Conservation (phyloP, 2,329 filamentous ascomycete genomes). For the Colletotrichum endophyticum region DNA sequence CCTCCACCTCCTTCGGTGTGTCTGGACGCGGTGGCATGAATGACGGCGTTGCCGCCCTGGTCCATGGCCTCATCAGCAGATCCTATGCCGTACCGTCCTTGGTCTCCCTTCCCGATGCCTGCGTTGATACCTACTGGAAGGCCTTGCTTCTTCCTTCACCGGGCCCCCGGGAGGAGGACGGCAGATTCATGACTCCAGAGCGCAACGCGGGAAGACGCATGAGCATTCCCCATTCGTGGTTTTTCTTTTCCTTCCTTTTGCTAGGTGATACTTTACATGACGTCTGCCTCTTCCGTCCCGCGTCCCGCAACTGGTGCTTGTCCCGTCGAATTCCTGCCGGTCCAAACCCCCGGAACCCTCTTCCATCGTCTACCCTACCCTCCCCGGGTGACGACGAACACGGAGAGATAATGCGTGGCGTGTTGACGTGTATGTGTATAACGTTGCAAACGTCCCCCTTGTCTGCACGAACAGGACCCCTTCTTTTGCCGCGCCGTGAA, state of each 20-base stretch:
- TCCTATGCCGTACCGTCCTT: background rate
- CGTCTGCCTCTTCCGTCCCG: background rate
- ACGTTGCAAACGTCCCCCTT: background rate
- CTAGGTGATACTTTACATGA: background rate
- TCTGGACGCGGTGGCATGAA: background rate
- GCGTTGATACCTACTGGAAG: background rate
- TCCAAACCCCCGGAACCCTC: background rate
- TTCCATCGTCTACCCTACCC: background rate
- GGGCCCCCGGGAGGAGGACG: background rate
- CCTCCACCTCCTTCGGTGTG: background rate
- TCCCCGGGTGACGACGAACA: background rate
- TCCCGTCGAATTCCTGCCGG: background rate
- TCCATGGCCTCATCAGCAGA: slow-evolving; percentile 5
- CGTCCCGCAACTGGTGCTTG: background rate
- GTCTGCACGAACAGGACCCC: background rate
- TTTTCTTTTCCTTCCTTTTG: background rate
- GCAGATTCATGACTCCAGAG: slow-evolving; percentile 1
- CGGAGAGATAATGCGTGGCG: background rate
- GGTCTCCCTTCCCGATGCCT: background rate
- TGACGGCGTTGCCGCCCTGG: background rate
- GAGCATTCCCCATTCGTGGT: background rate
- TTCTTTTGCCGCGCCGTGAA: background rate
- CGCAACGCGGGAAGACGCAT: background rate
- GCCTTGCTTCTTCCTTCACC: background rate
- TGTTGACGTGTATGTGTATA: background rate